These are phyloP conservation scores for Lenzites betulinus DNA, from an alignment of 768 basidiomycete genomes.

Conservation along the genomic window DNA sequence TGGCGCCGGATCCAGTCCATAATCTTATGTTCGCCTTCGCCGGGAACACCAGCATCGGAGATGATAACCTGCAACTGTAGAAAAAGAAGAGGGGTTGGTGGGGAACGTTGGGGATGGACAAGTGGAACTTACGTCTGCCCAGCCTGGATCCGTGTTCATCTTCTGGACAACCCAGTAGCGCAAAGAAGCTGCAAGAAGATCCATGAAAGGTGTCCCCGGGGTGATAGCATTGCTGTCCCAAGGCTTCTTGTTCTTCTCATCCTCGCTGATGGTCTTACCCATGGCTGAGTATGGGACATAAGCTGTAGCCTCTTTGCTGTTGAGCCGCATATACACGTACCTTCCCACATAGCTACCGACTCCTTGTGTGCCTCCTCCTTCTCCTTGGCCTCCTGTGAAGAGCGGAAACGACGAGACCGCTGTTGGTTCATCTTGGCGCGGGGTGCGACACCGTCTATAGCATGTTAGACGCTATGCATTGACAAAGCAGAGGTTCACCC, in stretches of 20 bases:
- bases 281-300: conserved; percentile 57
- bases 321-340: conserved; percentile 38
- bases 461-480: neutral
- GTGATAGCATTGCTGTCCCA: conserved; percentile 99
- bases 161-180: conserved; percentile 97
- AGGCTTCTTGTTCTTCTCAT: conserved; percentile 78
- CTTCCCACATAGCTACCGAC: conserved; percentile 83
- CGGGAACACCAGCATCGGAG: conserved; percentile 95
- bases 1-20: conserved; percentile 98
- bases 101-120: neutral
- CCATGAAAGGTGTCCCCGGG: conserved; percentile 99
- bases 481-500: neutral
- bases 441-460: conserved; percentile 90
- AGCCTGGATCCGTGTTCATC: conserved; percentile 92
- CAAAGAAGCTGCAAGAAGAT: conserved; percentile 80
- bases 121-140: conserved; percentile 74
- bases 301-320: neutral
- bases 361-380: conserved; percentile 88
- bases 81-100: neutral
- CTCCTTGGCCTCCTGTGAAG: conserved; percentile 92
- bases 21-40: conserved; percentile 99
- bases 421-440: conserved; percentile 99
- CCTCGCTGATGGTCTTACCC: conserved; percentile 84
- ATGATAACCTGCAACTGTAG: conserved; percentile 89
- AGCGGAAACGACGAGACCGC: conserved; percentile 92